A percentile compares a stretch with the other conserved stretches of the same genome.
These are phyloP conservation scores for Candida sonorensis DNA, from an alignment of 805 yeast genomes.

Conservation along the genomic window DNA sequence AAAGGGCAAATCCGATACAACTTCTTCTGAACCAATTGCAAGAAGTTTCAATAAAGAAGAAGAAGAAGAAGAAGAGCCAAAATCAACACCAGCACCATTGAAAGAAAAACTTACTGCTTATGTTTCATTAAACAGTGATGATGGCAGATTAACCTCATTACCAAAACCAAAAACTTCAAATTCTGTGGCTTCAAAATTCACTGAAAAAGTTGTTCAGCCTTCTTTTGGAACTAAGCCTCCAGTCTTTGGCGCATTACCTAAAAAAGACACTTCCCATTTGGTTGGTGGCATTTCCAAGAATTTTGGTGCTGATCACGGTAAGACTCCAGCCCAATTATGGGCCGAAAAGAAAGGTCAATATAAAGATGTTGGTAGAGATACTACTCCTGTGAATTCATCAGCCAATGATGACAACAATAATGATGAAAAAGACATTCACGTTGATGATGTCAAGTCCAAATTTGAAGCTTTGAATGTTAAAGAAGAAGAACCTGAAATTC, in stretches of 20 bases:
- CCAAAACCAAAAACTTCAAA: slow-evolving; percentile 56
- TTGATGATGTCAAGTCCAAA: slow-evolving; percentile 26
- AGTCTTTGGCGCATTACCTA: slow-evolving; percentile 21
- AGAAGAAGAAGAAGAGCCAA: slow-evolving; percentile 37
- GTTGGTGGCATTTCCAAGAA: slow-evolving; percentile 55
- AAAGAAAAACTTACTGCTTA: slow-evolving; percentile 33
- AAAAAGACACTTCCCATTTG: slow-evolving; percentile 35
- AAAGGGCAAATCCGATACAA: slow-evolving; percentile 39
- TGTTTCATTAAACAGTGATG: slow-evolving; percentile 18
- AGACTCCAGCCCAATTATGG: slow-evolving; percentile 94
- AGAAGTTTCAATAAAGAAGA: slow-evolving; percentile 30
- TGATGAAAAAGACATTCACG: slow-evolving; percentile 23
- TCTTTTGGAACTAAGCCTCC: slow-evolving; percentile 31
- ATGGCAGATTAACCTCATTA: slow-evolving; percentile 49
- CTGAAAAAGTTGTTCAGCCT: slow-evolving; percentile 27
- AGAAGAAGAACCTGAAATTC: slow-evolving; percentile 20
- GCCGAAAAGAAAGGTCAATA: slow-evolving; percentile 80
- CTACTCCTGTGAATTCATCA: slow-evolving; percentile 25
- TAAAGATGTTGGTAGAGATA: slow-evolving; percentile 32
- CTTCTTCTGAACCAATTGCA: slow-evolving; percentile 26
- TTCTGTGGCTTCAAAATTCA: slow-evolving; percentile 44
- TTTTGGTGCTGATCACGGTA: slow-evolving; percentile 66
- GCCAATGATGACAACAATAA: slow-evolving; percentile 13
- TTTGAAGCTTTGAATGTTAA: slow-evolving; percentile 23
- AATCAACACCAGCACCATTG: slow-evolving; percentile 40